Base-by-base conservation (phyloP, 495 filamentous ascomycete genomes). In the Zalerion maritima region DNA sequence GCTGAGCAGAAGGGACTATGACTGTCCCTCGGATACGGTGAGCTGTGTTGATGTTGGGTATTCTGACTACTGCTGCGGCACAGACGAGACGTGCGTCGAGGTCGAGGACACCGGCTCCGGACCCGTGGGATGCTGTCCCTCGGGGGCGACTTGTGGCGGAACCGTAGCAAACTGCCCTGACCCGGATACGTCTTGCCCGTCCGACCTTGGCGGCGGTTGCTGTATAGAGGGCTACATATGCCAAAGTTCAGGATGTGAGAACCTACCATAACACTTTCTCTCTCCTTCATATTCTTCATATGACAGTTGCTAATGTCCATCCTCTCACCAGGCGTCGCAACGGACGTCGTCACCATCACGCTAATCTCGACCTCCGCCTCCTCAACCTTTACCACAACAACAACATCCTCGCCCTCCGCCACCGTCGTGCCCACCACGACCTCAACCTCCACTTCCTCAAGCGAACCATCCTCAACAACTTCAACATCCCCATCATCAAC, bases 151-250 rank as follows among this genome's bases (percentile, higher is more conserved):
- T 4, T 97, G 89, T 50, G 58, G 64, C 3, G 73, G 76, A 5
- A 52, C 55, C 5, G 69, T 93, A 22, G 60, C 61, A 0, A 46
- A 45, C 2, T 97, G 87, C 42, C 53, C 58, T 28, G 48, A 47
- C 1, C 75, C 72, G 9, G 77, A 82, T 48, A 66, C 67, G 8
- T 60, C 64, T 14, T 97, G 89, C 44, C 60, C 73, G 1, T 58
- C 64, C 11, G 65, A 60, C 18, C 38, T 75, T 10, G 86, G 85
- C 3, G 85, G 85, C 1, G 87, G 86, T 1, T 96, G 87, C 41
- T 96, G 87, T 47, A 75, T 91, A 26, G 63, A 77, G 1, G 80
- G 78, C 1, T 93, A 75, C 45, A 62, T 64, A 2, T 96, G 87
- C 49, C 65, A 73, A n/a, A 65, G 67, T 15, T 62, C 78, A 20